phyloP scores from a whole-genome alignment of 768 basidiomycete genomes.

The Boletus rubroflammeus region DNA sequence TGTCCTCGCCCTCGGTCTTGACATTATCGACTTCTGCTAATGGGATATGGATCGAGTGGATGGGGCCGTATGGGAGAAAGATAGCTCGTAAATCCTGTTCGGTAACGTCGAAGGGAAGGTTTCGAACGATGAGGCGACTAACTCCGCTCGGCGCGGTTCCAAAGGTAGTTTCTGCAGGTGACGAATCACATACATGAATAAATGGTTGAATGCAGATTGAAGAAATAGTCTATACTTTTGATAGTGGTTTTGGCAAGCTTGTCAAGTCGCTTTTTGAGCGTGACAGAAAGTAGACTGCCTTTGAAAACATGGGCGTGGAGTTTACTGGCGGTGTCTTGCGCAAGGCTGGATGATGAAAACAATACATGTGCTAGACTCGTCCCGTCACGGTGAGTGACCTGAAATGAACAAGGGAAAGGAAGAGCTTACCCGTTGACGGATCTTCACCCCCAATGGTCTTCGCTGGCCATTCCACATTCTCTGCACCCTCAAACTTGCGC shows the following conservation, averaged over 20 bases:
- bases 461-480: slow-evolving; percentile 69
- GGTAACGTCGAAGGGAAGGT: slow-evolving; percentile 79
- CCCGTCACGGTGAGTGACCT: background rate
- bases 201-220: background rate
- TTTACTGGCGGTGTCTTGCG: slow-evolving; percentile 68
- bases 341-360: slow-evolving; percentile 64
- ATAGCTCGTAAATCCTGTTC: slow-evolving; percentile 81
- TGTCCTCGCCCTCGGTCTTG: slow-evolving; percentile 31
- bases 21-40: slow-evolving; percentile 31
- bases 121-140: slow-evolving; percentile 85
- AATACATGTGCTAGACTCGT: slow-evolving; percentile 60
- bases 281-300: slow-evolving; percentile 78
- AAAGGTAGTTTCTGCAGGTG: slow-evolving; percentile 27
- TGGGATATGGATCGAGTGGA: slow-evolving; percentile 83
- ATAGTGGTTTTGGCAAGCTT: slow-evolving; percentile 48
- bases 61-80: slow-evolving; percentile 85
- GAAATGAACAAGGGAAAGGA: background rate
- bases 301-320: slow-evolving; percentile 94
- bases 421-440: slow-evolving; percentile 43
- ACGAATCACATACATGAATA: background rate
- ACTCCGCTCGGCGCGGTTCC: slow-evolving; percentile 59
- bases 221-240: slow-evolving; percentile 21
- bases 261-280: slow-evolving; percentile 83
- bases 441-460: slow-evolving; percentile 46
- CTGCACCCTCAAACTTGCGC: slow-evolving; percentile 73